Percentiles rank a stretch among this genome's conserved stretches.
Conservation (phyloP, 768 basidiomycete genomes). For the Suillus tomentosus region DNA sequence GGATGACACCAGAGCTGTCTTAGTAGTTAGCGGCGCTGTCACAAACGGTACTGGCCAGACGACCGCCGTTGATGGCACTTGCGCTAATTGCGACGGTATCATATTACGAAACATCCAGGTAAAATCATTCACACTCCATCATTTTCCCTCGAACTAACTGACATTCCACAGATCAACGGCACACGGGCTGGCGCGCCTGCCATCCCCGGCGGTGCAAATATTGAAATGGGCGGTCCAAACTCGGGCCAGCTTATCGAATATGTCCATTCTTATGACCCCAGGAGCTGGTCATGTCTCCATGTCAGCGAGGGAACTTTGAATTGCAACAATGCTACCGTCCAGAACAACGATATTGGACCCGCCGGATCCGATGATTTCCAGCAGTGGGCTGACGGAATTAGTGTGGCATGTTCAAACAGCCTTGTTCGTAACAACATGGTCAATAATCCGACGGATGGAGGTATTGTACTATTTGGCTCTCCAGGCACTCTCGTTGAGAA, state of each 20-base stretch:
- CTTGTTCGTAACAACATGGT: constrained; percentile 69
- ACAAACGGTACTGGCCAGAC: constrained; percentile 60
- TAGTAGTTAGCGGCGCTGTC: constrained; percentile 69
- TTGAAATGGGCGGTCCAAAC: constrained; percentile 83
- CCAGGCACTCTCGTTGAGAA: constrained; percentile 74
- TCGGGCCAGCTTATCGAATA: constrained; percentile 73
- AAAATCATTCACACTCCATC: constrained; percentile 7
- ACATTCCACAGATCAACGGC: constrained; percentile 63
- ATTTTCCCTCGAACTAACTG: constrained; percentile 6
- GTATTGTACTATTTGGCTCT: constrained; percentile 76
- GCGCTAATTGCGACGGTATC: constrained; percentile 57
- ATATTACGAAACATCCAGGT: constrained; percentile 76
- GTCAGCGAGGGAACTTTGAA: constrained; percentile 65
- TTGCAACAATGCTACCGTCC: constrained; percentile 66
- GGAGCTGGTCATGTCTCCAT: constrained; percentile 85
- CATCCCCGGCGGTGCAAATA: constrained; percentile 68
- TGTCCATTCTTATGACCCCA: constrained; percentile 74
- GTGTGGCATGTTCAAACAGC: constrained; percentile 65
- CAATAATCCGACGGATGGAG: constrained; percentile 75
- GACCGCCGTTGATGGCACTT: constrained; percentile 71
- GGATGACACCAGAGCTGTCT: constrained; percentile 62
- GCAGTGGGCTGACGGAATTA: constrained; percentile 85
- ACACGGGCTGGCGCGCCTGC: constrained; percentile 57
- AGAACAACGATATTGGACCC: constrained; percentile 85
- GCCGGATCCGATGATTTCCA: constrained; percentile 65